These are phyloP conservation scores for Dendrostoma leiphaemia DNA, from an alignment of 2,329 filamentous ascomycete species.

Conservation along the genomic window DNA sequence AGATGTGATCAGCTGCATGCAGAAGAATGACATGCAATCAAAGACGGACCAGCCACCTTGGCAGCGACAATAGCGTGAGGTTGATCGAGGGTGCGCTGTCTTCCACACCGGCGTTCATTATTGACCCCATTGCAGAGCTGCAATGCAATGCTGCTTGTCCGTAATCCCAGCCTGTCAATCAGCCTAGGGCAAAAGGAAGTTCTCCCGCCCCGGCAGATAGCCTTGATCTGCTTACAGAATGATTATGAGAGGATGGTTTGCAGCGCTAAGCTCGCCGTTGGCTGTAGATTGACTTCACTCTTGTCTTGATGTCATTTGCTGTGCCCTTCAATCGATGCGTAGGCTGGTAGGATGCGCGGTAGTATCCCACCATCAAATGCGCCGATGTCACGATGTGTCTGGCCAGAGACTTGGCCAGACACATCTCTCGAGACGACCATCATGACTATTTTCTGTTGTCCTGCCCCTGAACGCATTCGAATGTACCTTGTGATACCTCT, in stretches of 20 bases:
- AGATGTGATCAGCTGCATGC: slow-evolving; percentile 10
- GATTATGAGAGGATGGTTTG: slow-evolving; percentile 2
- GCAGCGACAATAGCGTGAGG: not conserved
- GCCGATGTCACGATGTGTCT: slow-evolving; percentile 5
- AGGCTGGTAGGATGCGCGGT: too few species aligned
- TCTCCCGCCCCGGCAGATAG: not conserved
- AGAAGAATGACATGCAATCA: not conserved
- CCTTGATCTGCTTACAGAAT: not conserved
- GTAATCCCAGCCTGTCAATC: not conserved
- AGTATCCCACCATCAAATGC: not conserved
- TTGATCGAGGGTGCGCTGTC: not conserved
- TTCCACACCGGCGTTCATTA: too few species aligned
- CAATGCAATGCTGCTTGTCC: slow-evolving; percentile 4
- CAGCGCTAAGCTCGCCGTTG: not conserved
- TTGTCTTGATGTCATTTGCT: slow-evolving; percentile 15
- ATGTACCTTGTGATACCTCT: slow-evolving; percentile 14
- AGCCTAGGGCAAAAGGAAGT: not conserved
- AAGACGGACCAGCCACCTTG: not conserved
- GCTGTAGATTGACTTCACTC: not conserved
- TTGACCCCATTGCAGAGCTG: not conserved
- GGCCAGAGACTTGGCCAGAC: not conserved
- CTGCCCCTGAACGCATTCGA: slow-evolving; percentile 1
- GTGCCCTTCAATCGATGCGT: not conserved
- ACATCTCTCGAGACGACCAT: not conserved
- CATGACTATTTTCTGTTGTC: not conserved